A percentile compares a stretch with the other conserved stretches of the same genome.
These are phyloP conservation scores for Dunaliella primolecta DNA, from an alignment of 139 green algal species.

Conservation along the genomic window DNA sequence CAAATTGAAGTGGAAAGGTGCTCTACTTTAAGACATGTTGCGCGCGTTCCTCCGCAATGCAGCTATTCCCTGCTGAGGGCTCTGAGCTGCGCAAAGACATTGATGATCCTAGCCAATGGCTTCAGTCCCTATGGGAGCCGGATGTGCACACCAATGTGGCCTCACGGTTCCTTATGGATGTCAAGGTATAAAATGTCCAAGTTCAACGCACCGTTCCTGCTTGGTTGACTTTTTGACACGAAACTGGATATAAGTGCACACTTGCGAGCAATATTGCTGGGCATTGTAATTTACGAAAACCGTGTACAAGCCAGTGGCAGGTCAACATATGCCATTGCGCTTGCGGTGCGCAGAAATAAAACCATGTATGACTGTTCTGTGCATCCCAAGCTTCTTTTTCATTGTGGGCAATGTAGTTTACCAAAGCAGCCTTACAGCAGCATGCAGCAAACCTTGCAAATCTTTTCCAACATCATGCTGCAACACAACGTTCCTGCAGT, in stretches of 20 bases:
- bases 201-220: too few relatives aligned
- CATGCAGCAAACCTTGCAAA: neutral
- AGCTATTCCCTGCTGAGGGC: slow-evolving; percentile 23
- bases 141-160: slow-evolving; percentile 31
- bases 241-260: too few relatives aligned
- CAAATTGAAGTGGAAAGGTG: neutral
- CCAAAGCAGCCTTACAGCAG: neutral
- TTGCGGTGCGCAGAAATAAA: too few relatives aligned
- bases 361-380: too few relatives aligned
- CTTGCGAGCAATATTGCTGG: too few relatives aligned
- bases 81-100: slow-evolving; percentile 1
- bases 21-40: neutral
- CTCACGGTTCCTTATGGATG: slow-evolving; percentile 42
- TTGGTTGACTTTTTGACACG: too few relatives aligned
- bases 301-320: too few relatives aligned
- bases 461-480: neutral
- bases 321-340: too few relatives aligned
- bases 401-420: neutral
- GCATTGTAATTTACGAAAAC: too few relatives aligned
- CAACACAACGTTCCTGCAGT: slow-evolving; percentile 37
- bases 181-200: slow-evolving; percentile 32
- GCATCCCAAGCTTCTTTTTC: neutral
- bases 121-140: slow-evolving; percentile 32
- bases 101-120: slow-evolving; percentile 33
- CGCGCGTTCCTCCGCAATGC: neutral